phyloP scores from a whole-genome alignment of 345 rosid species.

The Euclidium syriacum region DNA sequence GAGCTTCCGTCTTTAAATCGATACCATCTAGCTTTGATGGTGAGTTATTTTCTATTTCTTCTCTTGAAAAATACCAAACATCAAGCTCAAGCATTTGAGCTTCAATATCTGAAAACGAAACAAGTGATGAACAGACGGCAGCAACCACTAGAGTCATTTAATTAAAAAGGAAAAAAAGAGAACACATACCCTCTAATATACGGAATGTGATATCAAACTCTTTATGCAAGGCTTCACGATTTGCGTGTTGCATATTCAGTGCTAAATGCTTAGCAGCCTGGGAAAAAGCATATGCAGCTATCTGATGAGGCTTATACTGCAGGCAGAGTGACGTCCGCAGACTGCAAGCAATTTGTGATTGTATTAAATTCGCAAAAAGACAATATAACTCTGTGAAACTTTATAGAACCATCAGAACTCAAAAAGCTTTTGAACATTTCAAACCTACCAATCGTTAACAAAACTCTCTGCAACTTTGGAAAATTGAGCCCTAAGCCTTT shows the following conservation, averaged over 20 bases:
- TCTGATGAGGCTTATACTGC: constrained; percentile 91
- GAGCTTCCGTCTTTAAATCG: constrained; percentile 67
- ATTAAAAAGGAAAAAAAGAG: constrained; percentile 11
- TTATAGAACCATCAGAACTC: constrained; percentile 32
- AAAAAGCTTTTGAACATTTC: constrained; percentile 12
- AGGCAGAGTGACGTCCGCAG: constrained; percentile 88
- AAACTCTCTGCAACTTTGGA: constrained; percentile 86
- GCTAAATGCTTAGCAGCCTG: constrained; percentile 76
- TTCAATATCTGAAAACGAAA: constrained; percentile 58
- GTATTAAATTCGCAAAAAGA: no score
- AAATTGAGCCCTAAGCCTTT: constrained; percentile 50
- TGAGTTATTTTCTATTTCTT: constrained; percentile 74
- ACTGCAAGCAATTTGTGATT: constrained; percentile 63
- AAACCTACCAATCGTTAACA: constrained; percentile 78
- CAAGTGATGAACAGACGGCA: background rate
- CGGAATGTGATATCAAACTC: constrained; percentile 72
- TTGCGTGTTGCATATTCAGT: constrained; percentile 72
- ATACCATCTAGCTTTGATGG: constrained; percentile 83
- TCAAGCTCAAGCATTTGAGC: constrained; percentile 74
- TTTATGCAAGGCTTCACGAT: constrained; percentile 79
- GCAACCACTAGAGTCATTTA: background rate
- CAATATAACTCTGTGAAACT: constrained; percentile 16
- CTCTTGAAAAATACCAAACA: constrained; percentile 65
- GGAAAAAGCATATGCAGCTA: constrained; percentile 89
- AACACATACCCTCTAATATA: constrained; percentile 72